These are phyloP conservation scores for Leccinellum rugosiceps DNA, from an alignment of 768 basidiomycete genomes.

Conservation along the genomic window DNA sequence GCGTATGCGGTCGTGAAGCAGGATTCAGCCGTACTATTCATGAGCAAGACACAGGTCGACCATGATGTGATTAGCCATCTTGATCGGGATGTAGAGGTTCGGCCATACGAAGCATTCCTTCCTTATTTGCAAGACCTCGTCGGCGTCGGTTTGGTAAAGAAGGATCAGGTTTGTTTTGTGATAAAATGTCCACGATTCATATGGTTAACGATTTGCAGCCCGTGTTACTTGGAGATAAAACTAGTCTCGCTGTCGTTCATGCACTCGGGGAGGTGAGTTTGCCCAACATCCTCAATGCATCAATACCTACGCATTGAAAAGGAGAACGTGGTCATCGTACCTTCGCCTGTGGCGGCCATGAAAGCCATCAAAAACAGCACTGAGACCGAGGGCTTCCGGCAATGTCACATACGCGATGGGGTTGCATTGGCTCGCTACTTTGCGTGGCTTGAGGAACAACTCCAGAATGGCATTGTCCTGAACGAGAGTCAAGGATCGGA, in stretches of 20 bases:
- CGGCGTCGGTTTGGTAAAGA: conserved; percentile 31
- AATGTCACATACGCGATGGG: conserved; percentile 87
- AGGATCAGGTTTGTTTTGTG: conserved; percentile 29
- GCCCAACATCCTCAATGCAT: not conserved
- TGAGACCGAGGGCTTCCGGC: conserved; percentile 88
- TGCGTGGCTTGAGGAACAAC: conserved; percentile 88
- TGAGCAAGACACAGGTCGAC: conserved; percentile 50
- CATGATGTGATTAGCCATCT: conserved; percentile 45
- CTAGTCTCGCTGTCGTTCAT: conserved; percentile 78
- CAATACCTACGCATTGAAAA: conserved; percentile 18
- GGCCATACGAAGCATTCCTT: conserved; percentile 69
- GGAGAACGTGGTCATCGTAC: conserved; percentile 57
- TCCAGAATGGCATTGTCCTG: conserved; percentile 57
- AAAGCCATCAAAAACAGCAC: conserved; percentile 78
- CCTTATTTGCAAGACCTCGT: conserved; percentile 54
- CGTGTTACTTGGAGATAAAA: conserved; percentile 72
- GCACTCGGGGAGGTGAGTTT: conserved; percentile 64
- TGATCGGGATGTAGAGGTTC: conserved; percentile 57
- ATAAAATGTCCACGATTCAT: not conserved
- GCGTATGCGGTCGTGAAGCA: conserved; percentile 80
- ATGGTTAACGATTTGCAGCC: conserved; percentile 40
- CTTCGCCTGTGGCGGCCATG: conserved; percentile 74
- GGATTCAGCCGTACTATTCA: conserved; percentile 59
- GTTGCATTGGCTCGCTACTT: conserved; percentile 87
- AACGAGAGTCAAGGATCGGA: conserved; percentile 81